Percentiles rank a stretch among this genome's conserved stretches.
Evolutionary conservation across 805 yeast genomes (phyloP).

Genomic region (Barnettozyma californica): DNA sequence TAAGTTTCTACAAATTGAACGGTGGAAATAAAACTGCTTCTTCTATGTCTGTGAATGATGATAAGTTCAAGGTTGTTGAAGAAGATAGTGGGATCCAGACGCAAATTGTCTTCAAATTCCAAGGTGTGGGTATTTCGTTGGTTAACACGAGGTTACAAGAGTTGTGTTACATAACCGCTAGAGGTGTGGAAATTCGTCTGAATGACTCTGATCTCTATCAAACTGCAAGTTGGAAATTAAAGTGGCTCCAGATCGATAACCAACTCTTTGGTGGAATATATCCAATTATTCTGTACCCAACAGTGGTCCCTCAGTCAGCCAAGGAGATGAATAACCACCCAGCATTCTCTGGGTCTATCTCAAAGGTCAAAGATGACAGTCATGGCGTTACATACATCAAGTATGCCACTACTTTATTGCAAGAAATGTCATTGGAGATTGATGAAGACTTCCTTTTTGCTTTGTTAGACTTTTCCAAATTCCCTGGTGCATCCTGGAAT

Average conservation of each 20-base stretch:
- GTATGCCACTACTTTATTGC: slow-evolving; percentile 83
- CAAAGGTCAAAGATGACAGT: slow-evolving; percentile 79
- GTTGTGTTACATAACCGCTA: slow-evolving; percentile 72
- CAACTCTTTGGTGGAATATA: slow-evolving; percentile 83
- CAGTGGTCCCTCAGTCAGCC: slow-evolving; percentile 78
- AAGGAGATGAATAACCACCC: slow-evolving; percentile 88
- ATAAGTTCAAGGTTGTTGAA: slow-evolving; percentile 47
- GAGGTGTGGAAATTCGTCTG: slow-evolving; percentile 77
- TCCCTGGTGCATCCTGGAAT: slow-evolving; percentile 82
- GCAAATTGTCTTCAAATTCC: slow-evolving; percentile 54
- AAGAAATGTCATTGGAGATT: slow-evolving; percentile 86
- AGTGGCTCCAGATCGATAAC: slow-evolving; percentile 95
- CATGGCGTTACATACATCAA: slow-evolving; percentile 90
- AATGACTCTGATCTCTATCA: slow-evolving; percentile 83
- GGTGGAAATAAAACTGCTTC: slow-evolving; percentile 24
- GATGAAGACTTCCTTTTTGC: slow-evolving; percentile 92
- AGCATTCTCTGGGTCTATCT: slow-evolving; percentile 77
- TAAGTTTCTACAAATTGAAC: slow-evolving; percentile 61
- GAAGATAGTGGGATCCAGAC: slow-evolving; percentile 32
- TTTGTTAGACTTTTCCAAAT: slow-evolving; percentile 68
- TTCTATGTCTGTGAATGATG: slow-evolving; percentile 32
- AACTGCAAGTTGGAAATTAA: slow-evolving; percentile 70
- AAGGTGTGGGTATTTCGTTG: slow-evolving; percentile 85
- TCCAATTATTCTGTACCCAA: slow-evolving; percentile 87
- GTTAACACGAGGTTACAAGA: slow-evolving; percentile 70